Conservation (phyloP, 2,329 filamentous ascomycete genomes). For the Fusarium sp. region DNA sequence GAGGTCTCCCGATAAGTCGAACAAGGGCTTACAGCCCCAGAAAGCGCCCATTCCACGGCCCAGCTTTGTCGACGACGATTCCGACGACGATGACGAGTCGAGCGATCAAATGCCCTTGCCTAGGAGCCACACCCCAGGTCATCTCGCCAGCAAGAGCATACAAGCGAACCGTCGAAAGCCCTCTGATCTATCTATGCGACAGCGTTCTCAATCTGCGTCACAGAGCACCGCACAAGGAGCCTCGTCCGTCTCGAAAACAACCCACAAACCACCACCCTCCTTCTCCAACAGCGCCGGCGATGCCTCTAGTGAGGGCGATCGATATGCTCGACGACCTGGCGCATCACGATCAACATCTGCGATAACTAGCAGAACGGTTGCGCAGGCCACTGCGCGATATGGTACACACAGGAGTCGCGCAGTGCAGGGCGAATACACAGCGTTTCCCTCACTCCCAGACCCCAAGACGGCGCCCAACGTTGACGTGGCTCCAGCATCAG, state of each 20-base stretch:
- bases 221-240: slow-evolving; percentile 47
- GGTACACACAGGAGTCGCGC: slow-evolving; percentile 40
- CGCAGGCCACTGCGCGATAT: slow-evolving; percentile 35
- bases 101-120: slow-evolving; percentile 55
- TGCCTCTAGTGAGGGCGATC: slow-evolving; percentile 43
- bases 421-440: slow-evolving; percentile 56
- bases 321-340: slow-evolving; percentile 52
- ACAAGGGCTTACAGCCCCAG: slow-evolving; percentile 61
- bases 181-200: slow-evolving; percentile 64
- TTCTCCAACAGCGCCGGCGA: slow-evolving; percentile 40
- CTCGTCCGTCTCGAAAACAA: slow-evolving; percentile 43
- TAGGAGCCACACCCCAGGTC: slow-evolving; percentile 71
- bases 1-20: slow-evolving; percentile 50
- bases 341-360: slow-evolving; percentile 65
- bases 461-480: slow-evolving; percentile 68
- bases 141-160: slow-evolving; percentile 67
- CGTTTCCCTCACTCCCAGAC: slow-evolving; percentile 68
- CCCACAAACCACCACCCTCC: slow-evolving; percentile 45
- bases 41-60: slow-evolving; percentile 46
- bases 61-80: slow-evolving; percentile 53
- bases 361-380: slow-evolving; percentile 54
- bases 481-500: slow-evolving; percentile 70
- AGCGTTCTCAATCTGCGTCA: slow-evolving; percentile 64
- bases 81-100: slow-evolving; percentile 51
- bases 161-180: slow-evolving; percentile 61